Base-by-base conservation (phyloP, 257 asterid species). In the Cynanchum wilfordii region DNA sequence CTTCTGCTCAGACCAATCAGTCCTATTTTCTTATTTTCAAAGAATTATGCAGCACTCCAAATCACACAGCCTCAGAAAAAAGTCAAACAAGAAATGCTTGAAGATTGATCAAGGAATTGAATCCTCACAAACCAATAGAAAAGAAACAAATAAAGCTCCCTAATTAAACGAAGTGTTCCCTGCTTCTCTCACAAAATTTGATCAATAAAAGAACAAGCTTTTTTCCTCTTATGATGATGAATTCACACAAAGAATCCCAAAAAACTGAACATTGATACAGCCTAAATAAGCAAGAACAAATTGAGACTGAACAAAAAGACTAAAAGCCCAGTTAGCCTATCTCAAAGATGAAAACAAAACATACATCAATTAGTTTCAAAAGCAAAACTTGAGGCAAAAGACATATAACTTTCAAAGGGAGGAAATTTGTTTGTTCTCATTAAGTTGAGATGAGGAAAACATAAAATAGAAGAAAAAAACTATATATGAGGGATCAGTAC, bases 311-410 rank as follows among this genome's bases (percentile, higher is more conserved):
- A 42, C 33, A 0, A 50, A 69, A 40, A 30, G 38, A 69, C 57
- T 17, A 45, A 66, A 66, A 72, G 20, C 74, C 81, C 70, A 66
- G 66, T 27, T 15, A 47, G 2, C 6, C 42, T 24, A 12, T 66
- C 57, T 67, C 52, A 57, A 51, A 51, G 6, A 47, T 38, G 56
- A 51, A 36, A 49, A 40, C 52, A 36, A 36, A 52, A 70, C 4
- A 47, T 52, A 54, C 8, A 65, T 11, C 52, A 49, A 70, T 74
- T 7, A 30, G n/a, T 50, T 19, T 51, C 29, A 70, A 45, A 45
- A 73, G n/a, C 75, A 74, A 74, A 74, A 69, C 63, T 64, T 66
- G 79, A 10, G 50, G 60, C 65, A 2, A 54, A 63, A 64, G 73
- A 47, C 55, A 73, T 17, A 38, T n/a, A 59, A 27, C 66, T 40